Evolutionary conservation across 768 basidiomycete genomes (phyloP), one percentile per base, ranked within the genome.

Genomic region (Boletus rubescentipes): DNA sequence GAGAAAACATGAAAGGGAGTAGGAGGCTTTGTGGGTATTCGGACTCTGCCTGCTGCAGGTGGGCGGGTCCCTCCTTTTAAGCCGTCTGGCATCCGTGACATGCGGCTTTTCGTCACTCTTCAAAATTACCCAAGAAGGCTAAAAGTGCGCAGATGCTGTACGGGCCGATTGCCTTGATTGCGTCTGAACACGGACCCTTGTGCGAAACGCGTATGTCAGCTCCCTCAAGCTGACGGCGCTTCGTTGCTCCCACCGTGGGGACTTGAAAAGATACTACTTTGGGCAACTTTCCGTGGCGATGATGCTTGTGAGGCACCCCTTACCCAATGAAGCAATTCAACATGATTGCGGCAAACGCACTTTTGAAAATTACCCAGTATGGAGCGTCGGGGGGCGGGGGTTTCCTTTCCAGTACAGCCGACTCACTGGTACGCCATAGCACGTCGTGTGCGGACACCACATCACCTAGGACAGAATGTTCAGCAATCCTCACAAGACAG

Each of bases 191-290:
- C 32, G 58, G 44, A 65, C 58, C 53, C 51, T 57, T 14, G 68
- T 72, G 69, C 3, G 67, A 69, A 70, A 29, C 52, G 58, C 12
- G 29, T 69, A 54, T 54, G 70, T 69, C 65, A 71, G 67, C 65
- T 42, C 57, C 44, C 56, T 58, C 58, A 47, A 20, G 60, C 59
- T 48, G 57, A 41, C 21, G 34, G 40, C 45, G 51, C 49, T 43
- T 51, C 11, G 1, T 37, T 4, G 6, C 35, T 21, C 5, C 16
- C 14, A 43, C 26, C 43, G 42, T 60, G 51, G 36, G 51, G 21
- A 46, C 35, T 23, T 20, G 1, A 30, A 49, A 57, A 58, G 34
- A 47, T 70, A 40, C 68, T 68, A 42, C 7, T 40, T 37, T 61
- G 26, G 59, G 68, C 43, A 71, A 68, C 37, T 62, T 38, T 45